phyloP scores from a whole-genome alignment of 257 asterid genomes.

The Buddleja alternifolia region DNA sequence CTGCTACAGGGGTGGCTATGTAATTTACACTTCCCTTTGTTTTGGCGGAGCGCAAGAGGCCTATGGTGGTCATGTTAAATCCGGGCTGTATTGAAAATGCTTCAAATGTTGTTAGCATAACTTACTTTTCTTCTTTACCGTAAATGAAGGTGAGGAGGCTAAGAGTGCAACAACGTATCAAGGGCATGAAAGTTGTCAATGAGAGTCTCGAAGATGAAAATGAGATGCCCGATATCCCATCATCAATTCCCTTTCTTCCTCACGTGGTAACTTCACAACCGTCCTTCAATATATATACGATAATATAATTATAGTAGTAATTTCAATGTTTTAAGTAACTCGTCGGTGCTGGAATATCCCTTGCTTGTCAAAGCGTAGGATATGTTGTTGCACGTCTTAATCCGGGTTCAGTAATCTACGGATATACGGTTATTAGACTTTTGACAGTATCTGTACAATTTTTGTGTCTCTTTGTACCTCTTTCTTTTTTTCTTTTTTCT shows the following conservation, averaged over 20 bases:
- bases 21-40: too few species aligned
- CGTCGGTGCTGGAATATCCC: not conserved
- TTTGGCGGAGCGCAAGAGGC: too few species aligned
- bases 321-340: slow-evolving; percentile 13
- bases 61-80: not conserved
- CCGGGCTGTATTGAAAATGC: slow-evolving; percentile 2
- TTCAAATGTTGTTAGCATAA: not conserved
- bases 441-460: too few species aligned
- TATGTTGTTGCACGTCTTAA: too few species aligned
- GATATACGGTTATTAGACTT: too few species aligned
- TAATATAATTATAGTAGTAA: not conserved
- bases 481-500: too few species aligned
- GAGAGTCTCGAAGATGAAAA: slow-evolving; percentile 47
- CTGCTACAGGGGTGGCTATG: too few species aligned
- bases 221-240: slow-evolving; percentile 92
- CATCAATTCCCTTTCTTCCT: slow-evolving; percentile 92
- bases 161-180: slow-evolving; percentile 78
- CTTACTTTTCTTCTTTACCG: not conserved
- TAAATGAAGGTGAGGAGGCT: slow-evolving; percentile 72
- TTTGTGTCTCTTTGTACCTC: too few species aligned
- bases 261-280: slow-evolving; percentile 59
- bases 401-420: too few species aligned
- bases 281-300: slow-evolving; percentile 12
- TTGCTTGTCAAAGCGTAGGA: not conserved
- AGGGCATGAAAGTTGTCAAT: slow-evolving; percentile 40